These are phyloP conservation scores for Alternaria incomplexa DNA, from an alignment of 2,329 filamentous ascomycete species.

Conservation along the genomic window DNA sequence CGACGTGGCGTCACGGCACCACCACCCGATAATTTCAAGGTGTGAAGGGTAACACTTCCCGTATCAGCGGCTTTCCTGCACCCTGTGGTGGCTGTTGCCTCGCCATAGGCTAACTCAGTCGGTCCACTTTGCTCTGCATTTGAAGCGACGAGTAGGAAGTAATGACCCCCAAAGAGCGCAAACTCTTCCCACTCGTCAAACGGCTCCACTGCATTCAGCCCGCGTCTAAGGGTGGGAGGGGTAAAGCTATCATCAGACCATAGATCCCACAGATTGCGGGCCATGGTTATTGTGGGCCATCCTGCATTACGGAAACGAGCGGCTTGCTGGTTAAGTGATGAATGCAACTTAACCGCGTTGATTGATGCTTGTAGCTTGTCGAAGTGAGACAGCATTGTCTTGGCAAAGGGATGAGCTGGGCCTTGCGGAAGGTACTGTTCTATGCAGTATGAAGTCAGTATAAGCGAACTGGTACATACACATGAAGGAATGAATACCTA, in stretches of 20 bases:
- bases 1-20: constrained; percentile 40
- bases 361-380: constrained; percentile 79
- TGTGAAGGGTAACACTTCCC: constrained; percentile 22
- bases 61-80: constrained; percentile 4
- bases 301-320: constrained; percentile 71
- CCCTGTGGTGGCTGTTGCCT: constrained; percentile 6
- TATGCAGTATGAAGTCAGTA: constrained; percentile 4
- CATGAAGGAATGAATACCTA: constrained; percentile 47
- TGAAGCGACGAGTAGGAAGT: constrained; percentile 75
- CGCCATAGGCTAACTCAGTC: constrained; percentile 8
- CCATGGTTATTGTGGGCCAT: constrained; percentile 67
- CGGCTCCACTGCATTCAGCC: constrained; percentile 74
- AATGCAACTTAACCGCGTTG: constrained; percentile 75
- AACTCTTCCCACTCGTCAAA: constrained; percentile 99
- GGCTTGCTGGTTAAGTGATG: constrained; percentile 68
- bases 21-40: constrained; percentile 14
- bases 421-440: constrained; percentile 87
- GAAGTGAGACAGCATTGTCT: constrained; percentile 85
- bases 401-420: constrained; percentile 78
- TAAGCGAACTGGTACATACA: neutral
- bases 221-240: constrained; percentile 61
- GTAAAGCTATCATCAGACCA: constrained; percentile 77
- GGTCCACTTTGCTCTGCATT: constrained; percentile 39
- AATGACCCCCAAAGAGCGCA: constrained; percentile 81
- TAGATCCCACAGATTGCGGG: constrained; percentile 77